Conservation (phyloP, 805 yeast genomes). For the Debaryomyces castellii region DNA sequence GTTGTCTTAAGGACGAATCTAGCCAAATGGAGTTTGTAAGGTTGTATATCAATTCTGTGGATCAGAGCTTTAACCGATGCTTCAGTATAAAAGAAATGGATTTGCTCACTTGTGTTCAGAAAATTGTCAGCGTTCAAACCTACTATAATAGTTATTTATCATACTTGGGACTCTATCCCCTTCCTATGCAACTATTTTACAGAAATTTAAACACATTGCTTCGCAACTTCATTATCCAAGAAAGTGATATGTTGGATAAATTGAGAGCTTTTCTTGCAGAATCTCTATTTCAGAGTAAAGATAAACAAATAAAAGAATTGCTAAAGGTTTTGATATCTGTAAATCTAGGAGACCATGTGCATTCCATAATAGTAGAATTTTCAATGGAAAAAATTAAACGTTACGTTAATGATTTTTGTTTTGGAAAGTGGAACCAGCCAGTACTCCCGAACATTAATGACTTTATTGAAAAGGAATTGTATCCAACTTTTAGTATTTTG, state of each 20-base stretch:
- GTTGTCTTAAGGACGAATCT: conserved; percentile 33
- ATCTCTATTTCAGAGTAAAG: conserved; percentile 1
- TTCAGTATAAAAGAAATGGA: not conserved
- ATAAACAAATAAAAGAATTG: conserved; percentile 14
- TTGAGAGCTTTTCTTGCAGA: conserved; percentile 6
- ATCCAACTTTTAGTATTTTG: conserved; percentile 30
- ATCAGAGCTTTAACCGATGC: conserved; percentile 13
- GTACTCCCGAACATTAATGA: conserved; percentile 28
- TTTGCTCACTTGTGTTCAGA: conserved; percentile 6
- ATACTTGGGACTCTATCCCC: conserved; percentile 20
- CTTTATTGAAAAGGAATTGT: conserved; percentile 40
- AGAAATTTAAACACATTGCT: conserved; percentile 32
- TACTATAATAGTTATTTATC: conserved; percentile 23
- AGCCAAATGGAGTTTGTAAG: conserved; percentile 33
- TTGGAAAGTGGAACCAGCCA: conserved; percentile 39
- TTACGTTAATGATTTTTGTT: conserved; percentile 28
- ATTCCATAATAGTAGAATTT: conserved; percentile 32
- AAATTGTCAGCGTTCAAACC: conserved; percentile 16
- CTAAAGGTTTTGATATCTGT: conserved; percentile 17
- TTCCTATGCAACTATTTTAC: conserved; percentile 20
- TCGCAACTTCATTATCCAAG: conserved; percentile 13
- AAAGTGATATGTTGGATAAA: conserved; percentile 4
- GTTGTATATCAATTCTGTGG: conserved; percentile 33
- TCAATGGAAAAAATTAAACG: conserved; percentile 35
- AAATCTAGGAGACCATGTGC: conserved; percentile 20